Evolutionary conservation across 176 grass and related monocot genomes (phyloP).

Genomic region (Aegilops longissima): DNA sequence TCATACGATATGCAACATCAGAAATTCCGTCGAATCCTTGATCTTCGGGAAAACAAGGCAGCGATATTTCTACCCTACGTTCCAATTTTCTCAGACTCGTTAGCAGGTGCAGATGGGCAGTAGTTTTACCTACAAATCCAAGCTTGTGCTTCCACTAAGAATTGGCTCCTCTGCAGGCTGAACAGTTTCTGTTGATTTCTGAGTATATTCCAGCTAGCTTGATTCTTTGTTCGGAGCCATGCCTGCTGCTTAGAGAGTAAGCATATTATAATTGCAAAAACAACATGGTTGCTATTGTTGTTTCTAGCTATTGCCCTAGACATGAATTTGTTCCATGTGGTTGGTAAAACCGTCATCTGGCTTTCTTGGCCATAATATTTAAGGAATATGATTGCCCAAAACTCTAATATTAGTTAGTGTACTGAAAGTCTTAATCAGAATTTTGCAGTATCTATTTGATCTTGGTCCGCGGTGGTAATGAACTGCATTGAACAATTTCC

Average conservation of each 20-base stretch:
- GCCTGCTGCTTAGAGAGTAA: neutral
- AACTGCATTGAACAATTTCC: neutral
- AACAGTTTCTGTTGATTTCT: neutral
- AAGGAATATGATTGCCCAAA: too few relatives aligned
- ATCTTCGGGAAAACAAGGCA: neutral
- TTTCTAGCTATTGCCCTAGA: too few relatives aligned
- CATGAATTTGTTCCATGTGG: too few relatives aligned
- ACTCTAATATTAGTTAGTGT: too few relatives aligned
- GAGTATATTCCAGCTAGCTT: neutral
- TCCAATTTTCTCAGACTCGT: neutral
- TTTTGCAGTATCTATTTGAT: neutral
- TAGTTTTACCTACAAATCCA: neutral
- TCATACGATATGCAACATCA: neutral
- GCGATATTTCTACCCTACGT: neutral
- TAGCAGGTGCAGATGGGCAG: neutral
- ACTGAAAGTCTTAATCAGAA: neutral
- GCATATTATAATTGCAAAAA: too few relatives aligned
- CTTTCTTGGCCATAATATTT: too few relatives aligned
- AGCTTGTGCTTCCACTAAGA: neutral
- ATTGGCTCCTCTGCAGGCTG: neutral
- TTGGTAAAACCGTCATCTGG: too few relatives aligned
- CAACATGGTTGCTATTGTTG: too few relatives aligned
- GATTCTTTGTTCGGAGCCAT: too few relatives aligned
- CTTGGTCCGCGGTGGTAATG: neutral
- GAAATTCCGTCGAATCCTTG: neutral